Conservation (phyloP, 2,329 filamentous ascomycete genomes). For the Colletotrichum sp. region DNA sequence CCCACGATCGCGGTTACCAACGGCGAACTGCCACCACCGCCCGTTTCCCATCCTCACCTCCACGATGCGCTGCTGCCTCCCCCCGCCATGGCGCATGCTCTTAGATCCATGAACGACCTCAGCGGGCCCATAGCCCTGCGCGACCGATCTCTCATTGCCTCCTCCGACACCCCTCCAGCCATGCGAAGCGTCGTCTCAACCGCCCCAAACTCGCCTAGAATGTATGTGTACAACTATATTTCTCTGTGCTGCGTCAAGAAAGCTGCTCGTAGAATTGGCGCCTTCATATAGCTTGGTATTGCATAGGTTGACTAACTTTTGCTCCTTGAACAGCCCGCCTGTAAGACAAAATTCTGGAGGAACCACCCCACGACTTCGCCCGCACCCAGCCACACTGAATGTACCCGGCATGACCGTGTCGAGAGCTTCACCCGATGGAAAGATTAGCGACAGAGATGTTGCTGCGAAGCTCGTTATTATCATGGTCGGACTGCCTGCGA, state of each 20-base stretch:
- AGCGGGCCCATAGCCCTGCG: constrained; percentile 34
- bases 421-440: constrained; percentile 92
- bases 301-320: constrained; percentile 18
- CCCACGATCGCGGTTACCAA: not conserved
- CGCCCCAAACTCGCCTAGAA: constrained; percentile 62
- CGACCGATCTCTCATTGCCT: constrained; percentile 26
- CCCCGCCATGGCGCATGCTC: constrained; percentile 42
- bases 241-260: not conserved
- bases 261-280: constrained; percentile 5
- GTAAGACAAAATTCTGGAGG: constrained; percentile 76
- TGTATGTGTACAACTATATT: constrained; percentile 47
- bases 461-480: constrained; percentile 96
- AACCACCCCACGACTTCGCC: constrained; percentile 77
- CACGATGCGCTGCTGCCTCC: constrained; percentile 30
- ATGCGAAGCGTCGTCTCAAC: constrained; percentile 63
- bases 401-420: constrained; percentile 97
- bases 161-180: constrained; percentile 58
- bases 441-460: constrained; percentile 92
- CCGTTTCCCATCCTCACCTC: constrained; percentile 28
- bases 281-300: not conserved
- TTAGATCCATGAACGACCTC: constrained; percentile 48
- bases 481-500: constrained; percentile 95
- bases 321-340: constrained; percentile 59
- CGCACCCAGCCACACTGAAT: constrained; percentile 92
- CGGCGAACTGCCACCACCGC: constrained; percentile 25